Percentiles rank a stretch among this genome's conserved stretches.
These are phyloP conservation scores for Cytospora piceicola DNA, from an alignment of 2,329 filamentous ascomycete species.

Conservation along the genomic window DNA sequence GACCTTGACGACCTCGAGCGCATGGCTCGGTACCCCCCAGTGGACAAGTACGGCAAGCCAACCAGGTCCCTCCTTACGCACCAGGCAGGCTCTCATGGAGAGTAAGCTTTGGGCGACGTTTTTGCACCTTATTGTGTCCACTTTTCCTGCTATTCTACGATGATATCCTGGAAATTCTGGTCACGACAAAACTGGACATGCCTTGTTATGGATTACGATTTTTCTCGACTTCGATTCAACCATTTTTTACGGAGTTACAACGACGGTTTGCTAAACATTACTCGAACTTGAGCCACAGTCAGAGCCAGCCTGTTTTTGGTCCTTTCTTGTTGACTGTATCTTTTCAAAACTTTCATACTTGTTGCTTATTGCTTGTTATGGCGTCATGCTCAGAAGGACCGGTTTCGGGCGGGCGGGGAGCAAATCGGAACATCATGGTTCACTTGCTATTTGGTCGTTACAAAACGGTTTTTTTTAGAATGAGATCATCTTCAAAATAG, in stretches of 20 bases:
- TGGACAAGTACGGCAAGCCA: conserved; percentile 59
- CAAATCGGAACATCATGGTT: not conserved
- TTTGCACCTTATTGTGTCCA: not conserved
- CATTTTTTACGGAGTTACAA: not conserved
- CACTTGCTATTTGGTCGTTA: not conserved
- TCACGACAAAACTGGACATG: not conserved
- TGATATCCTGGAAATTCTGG: conserved; percentile 17
- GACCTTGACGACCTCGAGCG: conserved; percentile 81
- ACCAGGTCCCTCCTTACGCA: conserved; percentile 46
- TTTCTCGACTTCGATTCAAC: not conserved
- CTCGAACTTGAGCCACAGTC: not conserved
- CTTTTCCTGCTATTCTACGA: conserved; percentile 9
- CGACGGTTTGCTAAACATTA: not conserved
- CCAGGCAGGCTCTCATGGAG: conserved; percentile 50
- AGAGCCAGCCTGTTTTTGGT: not conserved
- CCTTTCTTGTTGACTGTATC: not conserved
- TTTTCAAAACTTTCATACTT: not conserved
- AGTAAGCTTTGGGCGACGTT: conserved; percentile 38
- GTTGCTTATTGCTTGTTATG: not conserved
- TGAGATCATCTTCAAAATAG: not conserved
- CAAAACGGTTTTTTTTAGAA: not conserved
- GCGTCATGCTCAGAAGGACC: not conserved
- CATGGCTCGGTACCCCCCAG: conserved; percentile 71
- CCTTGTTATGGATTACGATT: not conserved
- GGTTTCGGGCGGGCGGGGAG: not conserved